Percentiles rank a stretch among this genome's conserved stretches.
phyloP scores from a whole-genome alignment of 345 rosid species.

The Nephelium lappaceum region DNA sequence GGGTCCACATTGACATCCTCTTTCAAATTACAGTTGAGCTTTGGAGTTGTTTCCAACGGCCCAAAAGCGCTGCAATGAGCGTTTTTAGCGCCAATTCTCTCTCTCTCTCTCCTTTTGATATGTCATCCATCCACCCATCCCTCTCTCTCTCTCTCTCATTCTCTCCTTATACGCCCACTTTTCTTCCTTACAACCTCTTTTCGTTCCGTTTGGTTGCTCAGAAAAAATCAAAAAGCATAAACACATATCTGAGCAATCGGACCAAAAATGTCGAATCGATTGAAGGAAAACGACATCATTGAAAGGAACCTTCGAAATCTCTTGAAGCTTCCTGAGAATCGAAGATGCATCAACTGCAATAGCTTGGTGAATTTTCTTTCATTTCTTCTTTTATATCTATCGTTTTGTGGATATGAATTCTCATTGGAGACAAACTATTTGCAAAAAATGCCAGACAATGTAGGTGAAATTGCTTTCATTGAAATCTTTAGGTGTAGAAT shows the following conservation, averaged over 20 bases:
- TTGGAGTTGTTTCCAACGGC: neutral
- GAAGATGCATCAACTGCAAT: conserved; percentile 85
- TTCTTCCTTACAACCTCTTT: neutral
- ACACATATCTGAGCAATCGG: neutral
- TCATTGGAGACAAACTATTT: too few species aligned
- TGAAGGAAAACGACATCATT: conserved; percentile 68
- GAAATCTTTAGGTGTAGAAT: too few species aligned
- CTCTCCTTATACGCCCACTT: neutral
- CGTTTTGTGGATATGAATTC: neutral
- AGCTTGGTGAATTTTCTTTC: conserved; percentile 50
- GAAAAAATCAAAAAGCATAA: neutral
- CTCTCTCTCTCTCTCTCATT: neutral
- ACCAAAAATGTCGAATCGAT: conserved; percentile 50
- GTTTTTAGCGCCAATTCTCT: conserved; percentile 36
- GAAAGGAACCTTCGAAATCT: conserved; percentile 74
- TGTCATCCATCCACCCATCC: neutral
- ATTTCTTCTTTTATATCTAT: neutral
- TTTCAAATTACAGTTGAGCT: neutral
- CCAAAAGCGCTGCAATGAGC: conserved; percentile 13
- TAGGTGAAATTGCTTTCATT: neutral
- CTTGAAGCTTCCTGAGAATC: conserved; percentile 74
- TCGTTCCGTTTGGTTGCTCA: conserved; percentile 11
- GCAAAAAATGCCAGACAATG: neutral
- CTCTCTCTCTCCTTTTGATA: conserved; percentile 24
- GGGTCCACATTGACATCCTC: too few species aligned